Base-by-base conservation (phyloP, 2,329 filamentous ascomycete genomes). In the Aspergillus piperis region DNA sequence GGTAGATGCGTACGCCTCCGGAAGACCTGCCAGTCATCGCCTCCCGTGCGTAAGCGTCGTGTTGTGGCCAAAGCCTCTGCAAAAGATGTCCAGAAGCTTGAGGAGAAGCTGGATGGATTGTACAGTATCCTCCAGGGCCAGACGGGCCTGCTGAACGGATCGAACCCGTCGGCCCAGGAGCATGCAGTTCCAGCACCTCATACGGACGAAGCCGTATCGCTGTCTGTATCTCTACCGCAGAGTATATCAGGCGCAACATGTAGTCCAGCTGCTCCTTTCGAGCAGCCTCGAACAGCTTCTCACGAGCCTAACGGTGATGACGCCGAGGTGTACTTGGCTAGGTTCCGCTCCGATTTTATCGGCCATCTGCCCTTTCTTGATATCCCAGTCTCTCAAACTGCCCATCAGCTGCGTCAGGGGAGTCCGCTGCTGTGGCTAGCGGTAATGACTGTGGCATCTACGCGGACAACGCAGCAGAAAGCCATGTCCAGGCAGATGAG, bases 101-200 rank as follows among this genome's bases (percentile, higher is more conserved):
- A 58, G 49, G 49, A 58, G 49, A 53, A 52, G 38, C 38, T 58
- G 13, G 56, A 58, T 7, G 56, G 56, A 1, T 25, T 58, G 3
- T 25, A 53, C 23, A 51, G n/a, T 8, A 50, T 58, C 15, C 41
- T 58, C 0, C 19, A 54, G 6, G 19, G 17, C 7, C 44, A 48
- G 15, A 11, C 44, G 13, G 44, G 44, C 13, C 2, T 48, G 13
- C 25, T 25, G 21, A 27, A 48, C 13, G 44, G 44, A 3, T 8
- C 5, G 44, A 23, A 2, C 2, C 44, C 0, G 27, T 5, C 27
- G 27, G 21, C 42, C 42, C 19, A 15, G 44, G 44, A 27, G 44
- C 19, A 15, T 23, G 44, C 13, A 48, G 21, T 23, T 48, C 17
- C 44, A 15, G 19, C 27, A 30, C 27, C 21, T 23, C 23, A 27